Conservation (phyloP, 2,329 filamentous ascomycete species). For the Cadophora sp. region DNA sequence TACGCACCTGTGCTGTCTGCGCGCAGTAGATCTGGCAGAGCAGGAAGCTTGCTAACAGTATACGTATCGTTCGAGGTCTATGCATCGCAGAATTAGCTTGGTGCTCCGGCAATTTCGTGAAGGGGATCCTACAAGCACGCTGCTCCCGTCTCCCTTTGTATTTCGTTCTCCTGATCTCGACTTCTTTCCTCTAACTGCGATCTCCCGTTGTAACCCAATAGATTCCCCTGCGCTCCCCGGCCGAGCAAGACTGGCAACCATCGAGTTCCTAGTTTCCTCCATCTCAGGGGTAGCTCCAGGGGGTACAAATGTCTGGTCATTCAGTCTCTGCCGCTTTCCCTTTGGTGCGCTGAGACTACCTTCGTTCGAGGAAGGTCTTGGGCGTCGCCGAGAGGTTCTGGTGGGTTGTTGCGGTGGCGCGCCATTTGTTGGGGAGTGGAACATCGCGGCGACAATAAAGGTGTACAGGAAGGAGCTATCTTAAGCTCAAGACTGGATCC, state of each 20-base stretch:
- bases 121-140: slow-evolving; percentile 64
- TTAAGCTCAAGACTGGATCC: background rate
- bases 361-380: slow-evolving; percentile 59
- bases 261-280: slow-evolving; percentile 62
- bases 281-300: slow-evolving; percentile 56
- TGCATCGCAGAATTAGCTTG: slow-evolving; percentile 10
- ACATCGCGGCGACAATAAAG: slow-evolving; percentile 53
- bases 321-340: slow-evolving; percentile 66
- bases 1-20: slow-evolving; percentile 67
- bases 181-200: slow-evolving; percentile 68
- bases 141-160: slow-evolving; percentile 73
- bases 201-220: slow-evolving; percentile 50
- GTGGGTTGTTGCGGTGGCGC: slow-evolving; percentile 59
- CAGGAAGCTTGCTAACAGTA: slow-evolving; percentile 82
- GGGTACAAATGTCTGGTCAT: slow-evolving; percentile 62
- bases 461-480: slow-evolving; percentile 1
- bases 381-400: slow-evolving; percentile 63
- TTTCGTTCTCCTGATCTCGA: slow-evolving; percentile 66
- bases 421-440: slow-evolving; percentile 60
- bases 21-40: slow-evolving; percentile 79
- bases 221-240: slow-evolving; percentile 40
- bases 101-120: slow-evolving; percentile 9
- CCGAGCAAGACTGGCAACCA: slow-evolving; percentile 48
- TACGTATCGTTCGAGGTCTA: slow-evolving; percentile 87
- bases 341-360: slow-evolving; percentile 60